A percentile compares a stretch with the other conserved stretches of the same genome.
Conservation (phyloP, 1,284 basidiomycete genomes). For the Sphaerobolus stellatus region DNA sequence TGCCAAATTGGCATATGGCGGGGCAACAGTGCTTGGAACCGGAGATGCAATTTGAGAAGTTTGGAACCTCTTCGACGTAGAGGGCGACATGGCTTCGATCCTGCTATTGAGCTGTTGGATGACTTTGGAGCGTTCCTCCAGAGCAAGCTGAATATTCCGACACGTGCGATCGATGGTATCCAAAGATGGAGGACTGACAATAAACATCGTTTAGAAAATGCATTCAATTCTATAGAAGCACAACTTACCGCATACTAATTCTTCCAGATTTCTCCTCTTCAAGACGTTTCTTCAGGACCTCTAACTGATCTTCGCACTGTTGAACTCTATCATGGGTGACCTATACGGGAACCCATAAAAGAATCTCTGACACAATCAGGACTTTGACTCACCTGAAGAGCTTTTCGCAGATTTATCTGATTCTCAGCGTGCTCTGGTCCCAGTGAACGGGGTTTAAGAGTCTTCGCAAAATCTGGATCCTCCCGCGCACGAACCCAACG, state of each 20-base stretch:
- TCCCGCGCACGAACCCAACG: slow-evolving; percentile 73
- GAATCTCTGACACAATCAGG: not conserved
- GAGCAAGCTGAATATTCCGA: slow-evolving; percentile 69
- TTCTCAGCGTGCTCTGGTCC: slow-evolving; percentile 86
- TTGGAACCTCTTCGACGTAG: slow-evolving; percentile 52
- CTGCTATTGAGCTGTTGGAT: slow-evolving; percentile 64
- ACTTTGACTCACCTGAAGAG: slow-evolving; percentile 54
- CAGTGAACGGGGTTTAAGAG: slow-evolving; percentile 78
- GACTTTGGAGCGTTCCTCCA: slow-evolving; percentile 14
- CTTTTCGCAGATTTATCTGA: slow-evolving; percentile 70
- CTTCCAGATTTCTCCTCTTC: slow-evolving; percentile 63
- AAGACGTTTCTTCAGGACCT: slow-evolving; percentile 68
- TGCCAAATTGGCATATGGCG: slow-evolving; percentile 66
- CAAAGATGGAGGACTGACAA: slow-evolving; percentile 69
- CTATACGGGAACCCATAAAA: slow-evolving; percentile 34
- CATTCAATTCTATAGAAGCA: not conserved
- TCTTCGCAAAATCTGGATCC: slow-evolving; percentile 77
- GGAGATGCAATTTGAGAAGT: slow-evolving; percentile 19
- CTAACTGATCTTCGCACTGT: slow-evolving; percentile 75
- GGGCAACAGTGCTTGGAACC: slow-evolving; percentile 40
- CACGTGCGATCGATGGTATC: slow-evolving; percentile 83
- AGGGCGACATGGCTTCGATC: slow-evolving; percentile 53
- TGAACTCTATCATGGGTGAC: slow-evolving; percentile 67
- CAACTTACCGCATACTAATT: slow-evolving; percentile 59
- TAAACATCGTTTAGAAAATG: slow-evolving; percentile 1